Percentiles rank a stretch among this genome's conserved stretches.
These are phyloP conservation scores for Eragrostis nindensis DNA, from an alignment of 176 grass and related monocot genomes.

Conservation along the genomic window DNA sequence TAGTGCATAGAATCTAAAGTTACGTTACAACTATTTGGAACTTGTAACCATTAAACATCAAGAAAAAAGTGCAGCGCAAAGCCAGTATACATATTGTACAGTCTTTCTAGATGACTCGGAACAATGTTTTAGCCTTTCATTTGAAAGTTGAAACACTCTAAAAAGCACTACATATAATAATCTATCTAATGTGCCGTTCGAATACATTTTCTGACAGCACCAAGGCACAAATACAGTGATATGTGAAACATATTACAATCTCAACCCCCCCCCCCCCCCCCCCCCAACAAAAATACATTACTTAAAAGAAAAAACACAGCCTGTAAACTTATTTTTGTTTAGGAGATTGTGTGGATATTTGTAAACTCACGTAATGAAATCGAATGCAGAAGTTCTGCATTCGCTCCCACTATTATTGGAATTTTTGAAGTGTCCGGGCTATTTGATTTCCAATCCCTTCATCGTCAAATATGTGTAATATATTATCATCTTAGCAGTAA, in stretches of 20 bases:
- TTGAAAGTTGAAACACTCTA: background rate
- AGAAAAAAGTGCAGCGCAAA: no score
- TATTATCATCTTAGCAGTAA: background rate
- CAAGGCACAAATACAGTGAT: no score
- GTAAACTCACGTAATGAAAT: background rate
- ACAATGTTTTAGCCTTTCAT: background rate
- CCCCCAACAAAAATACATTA: no score
- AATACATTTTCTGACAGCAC: background rate
- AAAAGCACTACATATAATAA: background rate
- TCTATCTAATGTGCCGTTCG: background rate
- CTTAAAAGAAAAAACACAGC: no score
- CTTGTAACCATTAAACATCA: background rate
- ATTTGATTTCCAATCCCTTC: background rate
- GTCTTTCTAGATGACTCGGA: background rate
- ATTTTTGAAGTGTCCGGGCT: background rate
- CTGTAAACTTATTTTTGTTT: background rate
- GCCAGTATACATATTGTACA: conserved; percentile 7
- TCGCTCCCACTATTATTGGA: background rate
- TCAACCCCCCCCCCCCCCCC: no score
- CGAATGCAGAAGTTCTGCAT: background rate
- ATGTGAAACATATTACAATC: no score
- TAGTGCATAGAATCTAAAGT: background rate
- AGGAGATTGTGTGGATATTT: background rate
- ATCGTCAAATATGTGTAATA: background rate
- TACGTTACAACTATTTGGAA: no score